phyloP scores from a whole-genome alignment of 2,329 filamentous ascomycete genomes.

The Sarocladium oryzae region DNA sequence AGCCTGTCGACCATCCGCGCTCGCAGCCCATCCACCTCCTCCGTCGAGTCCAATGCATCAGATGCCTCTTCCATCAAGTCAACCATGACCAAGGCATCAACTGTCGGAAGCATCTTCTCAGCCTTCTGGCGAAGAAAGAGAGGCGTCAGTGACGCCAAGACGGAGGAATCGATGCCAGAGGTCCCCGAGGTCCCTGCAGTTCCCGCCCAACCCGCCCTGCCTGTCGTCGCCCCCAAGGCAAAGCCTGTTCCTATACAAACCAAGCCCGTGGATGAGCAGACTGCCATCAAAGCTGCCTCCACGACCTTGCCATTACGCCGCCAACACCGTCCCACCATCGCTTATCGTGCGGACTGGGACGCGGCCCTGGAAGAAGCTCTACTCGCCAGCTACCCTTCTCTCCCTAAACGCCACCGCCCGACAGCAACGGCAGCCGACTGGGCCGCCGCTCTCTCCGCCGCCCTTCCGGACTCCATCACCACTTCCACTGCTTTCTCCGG shows the following conservation, averaged over 20 bases:
- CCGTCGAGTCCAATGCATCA: conserved; percentile 13
- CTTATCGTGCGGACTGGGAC: conserved; percentile 11
- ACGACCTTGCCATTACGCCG: background rate
- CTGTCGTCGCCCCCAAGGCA: background rate
- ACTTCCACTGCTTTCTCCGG: conserved; percentile 22
- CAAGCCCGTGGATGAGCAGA: background rate
- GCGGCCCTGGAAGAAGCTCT: conserved; percentile 13
- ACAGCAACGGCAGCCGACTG: conserved; percentile 26
- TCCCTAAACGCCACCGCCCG: conserved; percentile 14
- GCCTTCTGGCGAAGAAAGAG: conserved; percentile 3
- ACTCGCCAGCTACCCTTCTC: conserved; percentile 10
- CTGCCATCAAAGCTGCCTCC: background rate
- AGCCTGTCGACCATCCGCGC: conserved; percentile 3
- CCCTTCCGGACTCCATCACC: background rate
- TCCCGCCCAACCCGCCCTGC: background rate
- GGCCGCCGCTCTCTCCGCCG: conserved; percentile 28
- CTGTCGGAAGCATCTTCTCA: conserved; percentile 10
- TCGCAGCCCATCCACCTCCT: conserved; percentile 12
- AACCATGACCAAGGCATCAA: conserved; percentile 12
- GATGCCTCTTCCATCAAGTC: conserved; percentile 12
- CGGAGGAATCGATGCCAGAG: background rate
- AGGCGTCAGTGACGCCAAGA: conserved; percentile 4
- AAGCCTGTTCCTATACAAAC: background rate
- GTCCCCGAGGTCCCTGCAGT: conserved; percentile 3
- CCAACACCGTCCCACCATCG: conserved; percentile 12